Conservation (phyloP, 1,139 yeast species). For the Geotrichum reessii region DNA sequence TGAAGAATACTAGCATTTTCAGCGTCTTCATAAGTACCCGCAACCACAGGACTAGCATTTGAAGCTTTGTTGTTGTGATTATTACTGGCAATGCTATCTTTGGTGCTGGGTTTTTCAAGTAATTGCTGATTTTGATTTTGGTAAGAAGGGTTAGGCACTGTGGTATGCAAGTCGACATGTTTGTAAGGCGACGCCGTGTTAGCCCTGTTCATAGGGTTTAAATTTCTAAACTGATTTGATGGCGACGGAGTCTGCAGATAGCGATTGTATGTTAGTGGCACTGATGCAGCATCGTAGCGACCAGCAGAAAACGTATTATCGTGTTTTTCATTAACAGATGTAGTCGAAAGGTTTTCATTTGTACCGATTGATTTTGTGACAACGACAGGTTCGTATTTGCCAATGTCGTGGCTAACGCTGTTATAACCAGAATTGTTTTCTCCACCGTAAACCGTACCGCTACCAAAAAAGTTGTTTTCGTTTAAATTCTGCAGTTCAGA, state of each 20-base stretch:
- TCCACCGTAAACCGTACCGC: constrained; percentile 2
- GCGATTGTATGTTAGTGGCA: neutral
- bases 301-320: neutral
- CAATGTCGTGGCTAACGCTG: neutral
- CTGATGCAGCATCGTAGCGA: constrained; percentile 1
- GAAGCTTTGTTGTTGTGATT: neutral
- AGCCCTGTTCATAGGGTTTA: neutral
- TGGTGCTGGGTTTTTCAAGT: neutral
- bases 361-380: constrained; percentile 7
- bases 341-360: neutral
- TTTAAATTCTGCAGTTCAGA: constrained; percentile 26
- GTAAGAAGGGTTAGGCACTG: neutral
- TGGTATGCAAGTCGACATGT: neutral
- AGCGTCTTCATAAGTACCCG: constrained; percentile 33
- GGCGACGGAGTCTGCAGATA: neutral
- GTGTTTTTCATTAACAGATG: neutral
- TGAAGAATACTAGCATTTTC: constrained; percentile 25
- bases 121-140: neutral
- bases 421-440: neutral
- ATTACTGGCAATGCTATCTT: neutral
- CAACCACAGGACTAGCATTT: constrained; percentile 16
- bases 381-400: constrained; percentile 10
- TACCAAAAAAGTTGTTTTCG: constrained; percentile 7
- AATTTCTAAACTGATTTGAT: neutral
- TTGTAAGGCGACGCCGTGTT: constrained; percentile 1